Percentiles rank a stretch among this genome's conserved stretches.
phyloP scores from a whole-genome alignment of 768 basidiomycete genomes.

The Guyanaporus albipodus region DNA sequence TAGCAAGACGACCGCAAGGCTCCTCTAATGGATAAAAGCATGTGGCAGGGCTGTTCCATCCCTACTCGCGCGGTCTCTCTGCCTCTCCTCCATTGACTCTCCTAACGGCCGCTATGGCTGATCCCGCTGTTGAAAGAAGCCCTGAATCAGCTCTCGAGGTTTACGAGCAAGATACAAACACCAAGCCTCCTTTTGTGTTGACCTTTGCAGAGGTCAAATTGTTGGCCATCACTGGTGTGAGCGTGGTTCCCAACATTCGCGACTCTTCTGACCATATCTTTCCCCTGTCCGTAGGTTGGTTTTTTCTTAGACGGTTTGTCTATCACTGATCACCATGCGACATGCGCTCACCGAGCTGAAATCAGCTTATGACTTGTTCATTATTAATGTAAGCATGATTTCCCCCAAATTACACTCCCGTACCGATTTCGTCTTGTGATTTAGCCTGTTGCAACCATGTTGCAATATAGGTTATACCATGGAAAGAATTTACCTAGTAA shows the following conservation, averaged over 20 bases:
- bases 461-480: slow-evolving; percentile 60
- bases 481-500: slow-evolving; percentile 48
- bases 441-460: slow-evolving; percentile 64
- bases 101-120: slow-evolving; percentile 9
- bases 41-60: not conserved
- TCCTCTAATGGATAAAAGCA: slow-evolving; percentile 2
- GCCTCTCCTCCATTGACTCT: not conserved
- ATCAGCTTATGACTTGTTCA: slow-evolving; percentile 65
- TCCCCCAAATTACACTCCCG: not conserved
- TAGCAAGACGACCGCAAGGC: too few relatives aligned
- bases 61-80: not conserved
- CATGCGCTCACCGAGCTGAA: slow-evolving; percentile 3
- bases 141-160: slow-evolving; percentile 20
- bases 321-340: not conserved
- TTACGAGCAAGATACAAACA: slow-evolving; percentile 27
- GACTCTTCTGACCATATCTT: not conserved
- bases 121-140: not conserved
- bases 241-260: slow-evolving; percentile 12
- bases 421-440: not conserved
- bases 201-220: slow-evolving; percentile 52
- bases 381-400: slow-evolving; percentile 51
- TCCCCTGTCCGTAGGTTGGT: slow-evolving; percentile 53
- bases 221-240: slow-evolving; percentile 56
- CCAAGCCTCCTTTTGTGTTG: slow-evolving; percentile 38
- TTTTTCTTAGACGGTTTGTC: slow-evolving; percentile 66